These are phyloP conservation scores for Stagonosporopsis vannaccii DNA, from an alignment of 2,329 filamentous ascomycete genomes.

Conservation along the genomic window DNA sequence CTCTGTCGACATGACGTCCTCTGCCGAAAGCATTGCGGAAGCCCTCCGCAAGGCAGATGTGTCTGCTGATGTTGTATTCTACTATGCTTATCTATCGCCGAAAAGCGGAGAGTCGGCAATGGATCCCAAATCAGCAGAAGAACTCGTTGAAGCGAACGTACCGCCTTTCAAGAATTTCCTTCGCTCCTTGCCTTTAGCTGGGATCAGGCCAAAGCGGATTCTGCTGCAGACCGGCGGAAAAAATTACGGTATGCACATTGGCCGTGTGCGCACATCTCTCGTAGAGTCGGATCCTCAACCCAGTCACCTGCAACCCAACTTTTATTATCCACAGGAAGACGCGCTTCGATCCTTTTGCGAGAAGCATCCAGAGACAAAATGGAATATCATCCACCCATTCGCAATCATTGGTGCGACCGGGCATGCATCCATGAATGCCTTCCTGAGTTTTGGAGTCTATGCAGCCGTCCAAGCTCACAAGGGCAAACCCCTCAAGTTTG, in stretches of 20 bases:
- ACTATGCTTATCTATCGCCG: conserved; percentile 23
- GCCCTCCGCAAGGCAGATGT: conserved; percentile 3
- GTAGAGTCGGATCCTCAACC: conserved; percentile 26
- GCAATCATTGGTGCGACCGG: conserved; percentile 15
- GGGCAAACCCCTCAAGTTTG: conserved; percentile 13
- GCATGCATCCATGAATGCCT: conserved; percentile 20
- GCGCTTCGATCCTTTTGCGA: conserved; percentile 10
- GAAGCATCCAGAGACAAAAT: conserved; percentile 11
- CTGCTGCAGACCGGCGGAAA: conserved; percentile 23
- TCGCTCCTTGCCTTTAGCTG: conserved; percentile 7
- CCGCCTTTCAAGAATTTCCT: conserved; percentile 20
- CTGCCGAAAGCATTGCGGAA: conserved; percentile 15
- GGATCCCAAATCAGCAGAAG: conserved; percentile 9
- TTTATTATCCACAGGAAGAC: conserved; percentile 27
- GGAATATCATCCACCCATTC: conserved; percentile 17
- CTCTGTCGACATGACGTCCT: conserved; percentile 16
- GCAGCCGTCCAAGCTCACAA: conserved; percentile 20
- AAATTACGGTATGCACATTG: conserved; percentile 22
- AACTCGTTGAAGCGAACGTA: conserved; percentile 19
- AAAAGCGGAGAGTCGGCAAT: conserved; percentile 14
- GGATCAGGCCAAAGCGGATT: conserved; percentile 20
- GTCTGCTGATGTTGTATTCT: conserved; percentile 20
- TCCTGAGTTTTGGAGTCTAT: conserved; percentile 17
- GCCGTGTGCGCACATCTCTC: conserved; percentile 15
- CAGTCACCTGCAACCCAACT: conserved; percentile 20